Conservation (phyloP, 768 basidiomycete genomes). For the Suillus subaureus region DNA sequence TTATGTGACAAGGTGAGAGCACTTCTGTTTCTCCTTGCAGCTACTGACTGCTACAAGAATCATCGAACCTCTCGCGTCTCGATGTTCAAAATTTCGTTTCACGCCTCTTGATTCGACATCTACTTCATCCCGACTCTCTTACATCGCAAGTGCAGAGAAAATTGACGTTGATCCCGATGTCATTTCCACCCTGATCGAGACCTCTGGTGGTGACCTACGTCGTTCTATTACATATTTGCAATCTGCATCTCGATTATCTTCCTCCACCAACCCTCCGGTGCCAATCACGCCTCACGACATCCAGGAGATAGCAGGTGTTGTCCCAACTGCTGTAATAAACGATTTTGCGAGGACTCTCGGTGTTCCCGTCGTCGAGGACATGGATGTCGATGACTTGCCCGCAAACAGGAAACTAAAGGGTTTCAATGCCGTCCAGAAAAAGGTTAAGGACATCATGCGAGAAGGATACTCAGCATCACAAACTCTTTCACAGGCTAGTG, state of each 20-base stretch:
- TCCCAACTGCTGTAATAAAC: constrained; percentile 73
- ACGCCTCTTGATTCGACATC: constrained; percentile 85
- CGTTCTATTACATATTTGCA: constrained; percentile 98
- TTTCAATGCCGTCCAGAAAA: constrained; percentile 65
- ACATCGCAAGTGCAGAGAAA: constrained; percentile 80
- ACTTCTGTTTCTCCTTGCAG: constrained; percentile 2
- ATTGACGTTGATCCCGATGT: constrained; percentile 61
- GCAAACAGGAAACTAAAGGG: constrained; percentile 32
- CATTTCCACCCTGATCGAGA: constrained; percentile 70
- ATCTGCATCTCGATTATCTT: constrained; percentile 87
- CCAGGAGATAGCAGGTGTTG: constrained; percentile 96
- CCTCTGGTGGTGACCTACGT: constrained; percentile 90
- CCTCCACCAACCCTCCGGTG: constrained; percentile 70
- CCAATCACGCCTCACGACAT: constrained; percentile 78
- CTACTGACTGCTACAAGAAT: constrained; percentile 57
- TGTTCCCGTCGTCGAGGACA: constrained; percentile 62
- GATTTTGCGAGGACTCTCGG: constrained; percentile 74
- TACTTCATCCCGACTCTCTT: constrained; percentile 69
- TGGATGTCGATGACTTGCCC: constrained; percentile 45
- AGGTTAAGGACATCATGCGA: constrained; percentile 76
- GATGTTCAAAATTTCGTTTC: constrained; percentile 99
- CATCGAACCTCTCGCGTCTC: constrained; percentile 97
- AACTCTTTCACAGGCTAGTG: constrained; percentile 79
- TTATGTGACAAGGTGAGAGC: constrained; percentile 91
- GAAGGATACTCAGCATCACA: constrained; percentile 95